phyloP scores from a whole-genome alignment of 805 yeast species.

The Candida chilensis region DNA sequence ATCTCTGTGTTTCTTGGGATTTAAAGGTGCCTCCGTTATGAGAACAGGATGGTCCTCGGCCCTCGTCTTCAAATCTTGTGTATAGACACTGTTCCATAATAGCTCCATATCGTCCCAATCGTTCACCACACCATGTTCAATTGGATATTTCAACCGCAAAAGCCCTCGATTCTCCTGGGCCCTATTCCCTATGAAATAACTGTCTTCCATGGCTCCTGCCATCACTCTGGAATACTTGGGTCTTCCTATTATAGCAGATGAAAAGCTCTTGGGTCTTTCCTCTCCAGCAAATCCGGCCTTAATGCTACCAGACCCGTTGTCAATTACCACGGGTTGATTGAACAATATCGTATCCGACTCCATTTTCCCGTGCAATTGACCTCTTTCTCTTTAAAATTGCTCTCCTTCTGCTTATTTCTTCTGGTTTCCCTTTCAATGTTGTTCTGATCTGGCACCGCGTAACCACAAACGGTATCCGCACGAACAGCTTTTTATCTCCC shows the following conservation, averaged over 20 bases:
- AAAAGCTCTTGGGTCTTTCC: slow-evolving; percentile 61
- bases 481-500: too few species aligned
- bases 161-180: slow-evolving; percentile 78
- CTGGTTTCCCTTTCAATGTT: too few species aligned
- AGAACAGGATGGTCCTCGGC: slow-evolving; percentile 82
- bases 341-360: not conserved
- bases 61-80: slow-evolving; percentile 44
- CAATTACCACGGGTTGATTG: slow-evolving; percentile 36
- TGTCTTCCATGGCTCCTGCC: slow-evolving; percentile 64
- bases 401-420: too few species aligned
- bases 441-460: too few species aligned
- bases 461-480: too few species aligned
- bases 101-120: slow-evolving; percentile 86
- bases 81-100: slow-evolving; percentile 65
- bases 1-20: slow-evolving; percentile 55
- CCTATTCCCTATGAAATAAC: slow-evolving; percentile 61
- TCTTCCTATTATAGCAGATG: slow-evolving; percentile 64
- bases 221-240: slow-evolving; percentile 79
- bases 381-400: too few species aligned
- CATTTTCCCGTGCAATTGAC: not conserved
- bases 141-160: slow-evolving; percentile 61
- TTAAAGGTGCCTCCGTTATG: slow-evolving; percentile 84
- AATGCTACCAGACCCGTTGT: slow-evolving; percentile 70
- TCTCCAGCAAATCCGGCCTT: slow-evolving; percentile 94
- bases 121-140: slow-evolving; percentile 67